Evolutionary conservation across 163 green algal genomes (phyloP), one percentile per base, ranked within the genome.

Genomic region (Prototheca cutis): DNA sequence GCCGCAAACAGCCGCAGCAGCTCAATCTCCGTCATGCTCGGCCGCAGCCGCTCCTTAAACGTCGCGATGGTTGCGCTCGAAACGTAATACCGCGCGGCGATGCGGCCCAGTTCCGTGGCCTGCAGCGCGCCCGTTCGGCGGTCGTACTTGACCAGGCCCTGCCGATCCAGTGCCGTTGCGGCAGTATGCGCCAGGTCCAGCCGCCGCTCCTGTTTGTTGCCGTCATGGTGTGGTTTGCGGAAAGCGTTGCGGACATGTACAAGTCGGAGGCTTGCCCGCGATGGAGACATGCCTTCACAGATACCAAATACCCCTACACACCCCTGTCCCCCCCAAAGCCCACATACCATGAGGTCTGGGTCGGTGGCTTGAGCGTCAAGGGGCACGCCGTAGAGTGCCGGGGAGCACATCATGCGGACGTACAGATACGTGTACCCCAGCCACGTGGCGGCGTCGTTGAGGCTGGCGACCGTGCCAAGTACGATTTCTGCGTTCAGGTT

Each of bases 391-490:
- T 97, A 95, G 54, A 97, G 75, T 55, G 77, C 61, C 0, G 90
- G 92, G 47, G 91, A 89, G 34, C 83, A 77, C 69, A 98, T 74
- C 92, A 97, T 96, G 61, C 92, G 82, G 29, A 98, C 83, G 71
- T 93, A 96, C 10, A 97, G 81, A 73, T 98, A 98, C 29, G 87
- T 93, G 78, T 98, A 98, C 52, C 89, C 90, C 54, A 98, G 84
- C 91, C 91, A 98, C 23, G 77, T 71, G 17, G 84, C 80, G 3
- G 87, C 89, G 57, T 96, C 89, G 55, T 81, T 63, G 13, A 95
- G 59, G 73, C 84, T 93, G 55, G 89, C 73, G 49, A 97, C 85
- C 0, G 82, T 94, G 18, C 90, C 89, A 61, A 97, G 76, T 53
- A 97, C 91, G 6, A 98, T 62, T 27, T 98, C 91, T 3, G 91